A percentile compares a stretch with the other conserved stretches of the same genome.
phyloP scores from a whole-genome alignment of 805 yeast genomes.

The Hanseniaspora singularis region DNA sequence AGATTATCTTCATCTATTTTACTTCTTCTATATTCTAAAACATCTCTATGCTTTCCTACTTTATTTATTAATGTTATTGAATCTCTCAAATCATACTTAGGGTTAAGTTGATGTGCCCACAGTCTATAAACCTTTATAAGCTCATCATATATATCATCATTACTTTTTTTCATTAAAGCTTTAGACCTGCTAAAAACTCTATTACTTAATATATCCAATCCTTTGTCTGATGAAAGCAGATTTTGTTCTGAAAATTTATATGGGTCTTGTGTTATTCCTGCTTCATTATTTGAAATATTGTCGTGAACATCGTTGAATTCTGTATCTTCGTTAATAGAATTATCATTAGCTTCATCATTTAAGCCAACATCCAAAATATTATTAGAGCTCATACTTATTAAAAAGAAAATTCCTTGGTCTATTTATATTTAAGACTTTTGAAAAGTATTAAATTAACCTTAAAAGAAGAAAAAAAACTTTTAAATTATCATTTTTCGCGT shows the following conservation, averaged over 20 bases:
- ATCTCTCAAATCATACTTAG: conserved; percentile 68
- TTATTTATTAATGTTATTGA: conserved; percentile 44
- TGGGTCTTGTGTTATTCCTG: not conserved
- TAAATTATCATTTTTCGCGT: no score
- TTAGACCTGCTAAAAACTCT: conserved; percentile 33
- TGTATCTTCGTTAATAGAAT: not conserved
- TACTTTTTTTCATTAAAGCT: not conserved
- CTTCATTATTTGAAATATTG: not conserved
- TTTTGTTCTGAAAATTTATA: conserved; percentile 13
- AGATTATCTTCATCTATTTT: conserved; percentile 31
- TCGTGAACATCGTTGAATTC: not conserved
- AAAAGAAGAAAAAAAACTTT: no score
- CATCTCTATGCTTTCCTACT: conserved; percentile 36
- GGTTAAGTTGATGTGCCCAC: conserved; percentile 68
- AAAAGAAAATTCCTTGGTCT: no score
- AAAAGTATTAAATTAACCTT: no score
- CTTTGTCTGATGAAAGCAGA: conserved; percentile 20
- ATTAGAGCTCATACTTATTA: conserved; percentile 11
- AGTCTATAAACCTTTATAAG: conserved; percentile 49
- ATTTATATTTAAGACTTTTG: no score
- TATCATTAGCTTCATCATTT: not conserved
- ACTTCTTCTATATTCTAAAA: conserved; percentile 34
- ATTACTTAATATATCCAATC: conserved; percentile 34
- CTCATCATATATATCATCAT: conserved; percentile 6
- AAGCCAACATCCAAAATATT: conserved; percentile 8